Evolutionary conservation across 2,329 filamentous ascomycete species (phyloP).

Genomic region (Aspergillus arachidicola): DNA sequence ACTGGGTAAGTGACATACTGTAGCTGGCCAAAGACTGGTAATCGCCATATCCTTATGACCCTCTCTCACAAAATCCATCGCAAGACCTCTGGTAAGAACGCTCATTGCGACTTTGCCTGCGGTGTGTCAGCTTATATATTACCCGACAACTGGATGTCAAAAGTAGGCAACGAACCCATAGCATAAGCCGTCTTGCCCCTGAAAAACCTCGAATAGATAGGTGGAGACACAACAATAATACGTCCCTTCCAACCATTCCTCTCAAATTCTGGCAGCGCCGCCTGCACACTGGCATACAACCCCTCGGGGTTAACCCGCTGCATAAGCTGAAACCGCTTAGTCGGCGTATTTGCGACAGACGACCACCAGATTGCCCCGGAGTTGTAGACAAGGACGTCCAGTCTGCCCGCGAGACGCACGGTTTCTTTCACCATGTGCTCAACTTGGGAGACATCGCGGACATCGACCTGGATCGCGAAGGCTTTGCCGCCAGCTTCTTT

Average conservation of each 20-base stretch:
- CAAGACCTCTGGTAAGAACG: conserved; percentile 76
- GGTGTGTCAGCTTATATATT: neutral
- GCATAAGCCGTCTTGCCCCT: conserved; percentile 85
- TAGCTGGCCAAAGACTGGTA: conserved; percentile 80
- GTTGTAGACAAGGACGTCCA: conserved; percentile 81
- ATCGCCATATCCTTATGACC: conserved; percentile 70
- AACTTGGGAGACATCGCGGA: conserved; percentile 65
- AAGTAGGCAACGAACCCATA: conserved; percentile 46
- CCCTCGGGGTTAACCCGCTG: conserved; percentile 75
- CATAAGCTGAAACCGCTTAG: conserved; percentile 78
- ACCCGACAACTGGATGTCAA: neutral
- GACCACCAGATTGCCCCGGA: conserved; percentile 86
- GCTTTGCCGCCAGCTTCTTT: conserved; percentile 64
- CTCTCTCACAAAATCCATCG: conserved; percentile 76
- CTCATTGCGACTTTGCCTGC: conserved; percentile 77
- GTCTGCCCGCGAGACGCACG: conserved; percentile 59
- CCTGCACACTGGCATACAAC: conserved; percentile 72
- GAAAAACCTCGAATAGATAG: conserved; percentile 84
- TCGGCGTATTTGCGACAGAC: conserved; percentile 69
- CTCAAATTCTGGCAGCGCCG: conserved; percentile 66
- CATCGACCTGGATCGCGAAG: conserved; percentile 69
- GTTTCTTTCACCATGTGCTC: conserved; percentile 62
- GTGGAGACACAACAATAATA: conserved; percentile 78
- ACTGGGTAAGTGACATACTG: conserved; percentile 51
- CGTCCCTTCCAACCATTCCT: conserved; percentile 59